Conservation (phyloP, 2,329 filamentous ascomycete species). For the Colletotrichum camelliae region DNA sequence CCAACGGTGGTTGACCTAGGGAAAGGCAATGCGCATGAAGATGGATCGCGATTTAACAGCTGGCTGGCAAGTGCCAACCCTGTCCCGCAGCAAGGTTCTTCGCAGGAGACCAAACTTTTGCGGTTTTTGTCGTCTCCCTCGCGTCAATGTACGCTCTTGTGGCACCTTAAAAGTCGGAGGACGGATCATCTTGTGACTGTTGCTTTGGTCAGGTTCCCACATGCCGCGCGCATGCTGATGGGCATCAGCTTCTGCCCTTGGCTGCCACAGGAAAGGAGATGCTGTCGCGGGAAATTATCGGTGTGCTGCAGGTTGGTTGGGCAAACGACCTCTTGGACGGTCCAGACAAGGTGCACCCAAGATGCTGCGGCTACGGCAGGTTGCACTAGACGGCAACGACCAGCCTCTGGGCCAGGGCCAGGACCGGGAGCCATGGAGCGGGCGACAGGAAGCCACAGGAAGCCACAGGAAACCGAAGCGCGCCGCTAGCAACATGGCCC, state of each 20-base stretch:
- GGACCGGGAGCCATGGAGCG: background rate
- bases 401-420: background rate
- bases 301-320: background rate
- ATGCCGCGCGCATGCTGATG: background rate
- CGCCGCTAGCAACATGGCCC: background rate
- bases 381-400: background rate
- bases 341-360: constrained; percentile 11
- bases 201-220: background rate
- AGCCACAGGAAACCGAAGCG: background rate
- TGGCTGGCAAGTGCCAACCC: background rate
- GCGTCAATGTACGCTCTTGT: background rate
- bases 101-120: background rate
- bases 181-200: background rate
- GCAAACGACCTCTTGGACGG: background rate
- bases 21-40: background rate
- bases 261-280: background rate
- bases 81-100: background rate
- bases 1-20: background rate
- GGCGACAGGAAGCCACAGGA: background rate
- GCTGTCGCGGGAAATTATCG: background rate
- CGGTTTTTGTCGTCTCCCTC: background rate
- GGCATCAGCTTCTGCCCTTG: background rate
- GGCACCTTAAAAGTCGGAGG: background rate
- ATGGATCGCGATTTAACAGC: background rate
- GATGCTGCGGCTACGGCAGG: constrained; percentile 7